Conservation (phyloP, 345 rosid genomes). For the Arabidopsis suecica region DNA sequence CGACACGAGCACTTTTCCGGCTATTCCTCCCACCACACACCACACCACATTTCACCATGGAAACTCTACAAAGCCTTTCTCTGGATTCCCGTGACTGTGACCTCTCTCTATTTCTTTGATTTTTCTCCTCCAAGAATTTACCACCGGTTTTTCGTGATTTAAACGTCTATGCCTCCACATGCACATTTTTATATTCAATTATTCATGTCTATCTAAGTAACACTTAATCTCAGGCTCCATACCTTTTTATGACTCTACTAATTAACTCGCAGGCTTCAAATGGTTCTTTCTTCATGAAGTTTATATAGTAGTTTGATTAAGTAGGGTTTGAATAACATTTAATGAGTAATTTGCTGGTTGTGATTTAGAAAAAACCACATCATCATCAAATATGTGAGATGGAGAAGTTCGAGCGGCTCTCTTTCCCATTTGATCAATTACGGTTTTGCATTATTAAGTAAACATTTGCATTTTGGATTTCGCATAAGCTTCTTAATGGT, state of each 20-base stretch:
- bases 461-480: conserved; percentile 22
- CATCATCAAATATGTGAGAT: conserved; percentile 24
- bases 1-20: conserved; percentile 99
- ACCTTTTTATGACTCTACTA: conserved; percentile 1
- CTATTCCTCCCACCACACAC: conserved; percentile 75
- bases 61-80: conserved; percentile 58
- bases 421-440: conserved; percentile 35
- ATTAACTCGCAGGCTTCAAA: conserved; percentile 11
- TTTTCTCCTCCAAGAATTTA: conserved; percentile 31
- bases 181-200: conserved; percentile 34
- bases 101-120: conserved; percentile 19
- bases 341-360: conserved; percentile 10
- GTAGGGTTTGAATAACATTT: not conserved
- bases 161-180: conserved; percentile 28
- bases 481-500: conserved; percentile 25
- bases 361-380: conserved; percentile 27
- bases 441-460: not conserved
- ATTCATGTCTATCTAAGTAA: not conserved
- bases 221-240: not conserved
- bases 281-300: conserved; percentile 9
- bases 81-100: conserved; percentile 63
- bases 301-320: not conserved
- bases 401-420: conserved; percentile 33
- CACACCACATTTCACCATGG: conserved; percentile 47
- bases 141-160: conserved; percentile 39